Base-by-base conservation (phyloP, 176 grass and related monocot species). In the Cocos nucifera region DNA sequence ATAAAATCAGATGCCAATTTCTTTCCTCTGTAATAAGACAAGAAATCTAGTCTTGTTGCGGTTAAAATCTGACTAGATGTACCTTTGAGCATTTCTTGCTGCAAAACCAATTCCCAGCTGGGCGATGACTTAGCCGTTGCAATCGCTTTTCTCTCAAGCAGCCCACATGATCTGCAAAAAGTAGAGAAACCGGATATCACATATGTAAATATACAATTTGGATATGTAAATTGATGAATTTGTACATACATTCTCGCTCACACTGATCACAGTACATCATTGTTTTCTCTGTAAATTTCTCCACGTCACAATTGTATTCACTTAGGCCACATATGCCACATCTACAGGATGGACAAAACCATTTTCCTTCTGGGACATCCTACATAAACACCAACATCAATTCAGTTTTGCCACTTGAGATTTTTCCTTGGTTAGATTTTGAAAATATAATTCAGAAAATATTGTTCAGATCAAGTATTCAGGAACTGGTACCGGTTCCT, bases 211-310 rank as follows among this genome's bases (percentile, higher is more conserved):
- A 54, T 71, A 66, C 44, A 71, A 62, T 60, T 28, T 32, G 50
- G 35, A 61, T 35, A 55, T 30, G 14, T 49, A 26, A 52, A 48
- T 49, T 44, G 35, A 44, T 12, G 35, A 44, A 44, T 44, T 65
- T n/a, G 84, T 76, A 2, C 82, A 19, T 89, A 89, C 86, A 89
- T 85, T 85, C 78, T 30, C 56, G 67, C 77, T 88, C 81, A 71
- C 89, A 95, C 50, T 88, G 84, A 61, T 85, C 78, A 49, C 89
- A 95, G 56, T 72, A 88, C 32, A 95, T 55, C 26, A 88, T 64
- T 48, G 84, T 81, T 63, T 82, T 79, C 57, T 77, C 59, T 14
- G 69, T 74, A 67, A 82, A 82, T 55, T 73, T 35, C 61, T 73
- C 72, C 28, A 28, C 58, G 69, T 88, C 69, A 65, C 67, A 55